phyloP scores from a whole-genome alignment of 164 flowering plant genomes.

The Nymphaea thermarum region DNA sequence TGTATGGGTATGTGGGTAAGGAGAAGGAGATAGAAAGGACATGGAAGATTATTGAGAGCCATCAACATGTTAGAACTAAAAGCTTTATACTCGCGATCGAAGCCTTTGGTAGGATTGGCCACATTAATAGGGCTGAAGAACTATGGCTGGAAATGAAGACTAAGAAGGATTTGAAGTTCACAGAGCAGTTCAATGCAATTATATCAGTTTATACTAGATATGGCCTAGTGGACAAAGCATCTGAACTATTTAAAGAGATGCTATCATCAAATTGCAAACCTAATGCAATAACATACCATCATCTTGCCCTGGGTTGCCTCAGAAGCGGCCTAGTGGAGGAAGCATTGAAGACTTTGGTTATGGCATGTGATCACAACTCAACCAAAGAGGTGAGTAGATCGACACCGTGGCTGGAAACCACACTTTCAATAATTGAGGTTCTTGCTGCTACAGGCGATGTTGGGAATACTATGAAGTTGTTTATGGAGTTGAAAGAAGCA shows the following conservation, averaged over 20 bases:
- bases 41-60: slow-evolving; percentile 36
- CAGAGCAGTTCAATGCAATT: slow-evolving; percentile 76
- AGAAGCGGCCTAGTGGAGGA: slow-evolving; percentile 52
- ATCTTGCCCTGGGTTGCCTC: slow-evolving; percentile 81
- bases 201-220: slow-evolving; percentile 65
- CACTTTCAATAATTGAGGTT: slow-evolving; percentile 48
- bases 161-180: slow-evolving; percentile 33
- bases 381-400: slow-evolving; percentile 43
- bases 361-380: slow-evolving; percentile 27
- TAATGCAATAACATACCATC: slow-evolving; percentile 67
- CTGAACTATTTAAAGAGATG: slow-evolving; percentile 56
- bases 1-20: slow-evolving; percentile 74
- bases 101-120: slow-evolving; percentile 73
- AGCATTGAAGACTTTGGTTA: slow-evolving; percentile 50
- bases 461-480: slow-evolving; percentile 59
- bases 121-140: slow-evolving; percentile 57
- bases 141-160: slow-evolving; percentile 69
- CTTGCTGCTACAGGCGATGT: slow-evolving; percentile 80
- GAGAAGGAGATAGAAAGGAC: slow-evolving; percentile 43
- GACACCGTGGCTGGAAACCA: slow-evolving; percentile 87
- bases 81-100: slow-evolving; percentile 77
- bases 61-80: slow-evolving; percentile 46
- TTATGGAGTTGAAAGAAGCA: slow-evolving; percentile 53
- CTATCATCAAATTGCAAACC: slow-evolving; percentile 44
- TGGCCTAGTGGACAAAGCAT: slow-evolving; percentile 56